Percentiles rank a stretch among this genome's conserved stretches.
phyloP scores from a whole-genome alignment of 1,284 basidiomycete genomes.

The Fistulina hepatica region DNA sequence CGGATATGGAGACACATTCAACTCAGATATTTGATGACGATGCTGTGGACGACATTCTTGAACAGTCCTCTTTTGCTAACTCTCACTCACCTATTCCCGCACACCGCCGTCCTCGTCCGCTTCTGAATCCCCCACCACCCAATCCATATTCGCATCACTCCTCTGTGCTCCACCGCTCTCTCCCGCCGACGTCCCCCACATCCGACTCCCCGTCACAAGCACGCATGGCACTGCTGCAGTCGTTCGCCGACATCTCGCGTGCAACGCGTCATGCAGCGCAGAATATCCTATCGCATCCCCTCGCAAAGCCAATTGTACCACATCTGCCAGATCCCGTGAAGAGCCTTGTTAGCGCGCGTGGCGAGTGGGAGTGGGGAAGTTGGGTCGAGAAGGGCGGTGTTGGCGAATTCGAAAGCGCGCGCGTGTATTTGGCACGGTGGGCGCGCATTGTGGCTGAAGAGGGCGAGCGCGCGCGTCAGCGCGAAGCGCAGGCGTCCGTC shows the following conservation, averaged over 20 bases:
- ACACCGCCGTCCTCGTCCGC: constrained; percentile 61
- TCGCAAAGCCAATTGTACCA: constrained; percentile 89
- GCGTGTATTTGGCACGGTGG: constrained; percentile 96
- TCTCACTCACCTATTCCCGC: constrained; percentile 77
- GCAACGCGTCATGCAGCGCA: constrained; percentile 84
- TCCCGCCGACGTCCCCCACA: constrained; percentile 37
- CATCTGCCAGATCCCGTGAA: constrained; percentile 87
- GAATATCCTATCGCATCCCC: constrained; percentile 85
- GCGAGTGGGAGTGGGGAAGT: constrained; percentile 77
- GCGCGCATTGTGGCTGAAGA: constrained; percentile 93
- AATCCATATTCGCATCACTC: constrained; percentile 59
- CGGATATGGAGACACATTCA: constrained; percentile 84
- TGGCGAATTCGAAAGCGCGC: constrained; percentile 89
- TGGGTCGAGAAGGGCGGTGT: constrained; percentile 83
- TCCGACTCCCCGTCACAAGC: constrained; percentile 49
- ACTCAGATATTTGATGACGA: constrained; percentile 72
- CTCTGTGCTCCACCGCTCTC: constrained; percentile 68
- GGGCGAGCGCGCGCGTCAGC: constrained; percentile 74
- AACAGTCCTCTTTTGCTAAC: constrained; percentile 61
- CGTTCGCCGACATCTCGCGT: constrained; percentile 82
- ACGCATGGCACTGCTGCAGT: constrained; percentile 68
- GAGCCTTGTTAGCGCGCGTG: constrained; percentile 75
- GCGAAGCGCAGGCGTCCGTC: constrained; percentile 55
- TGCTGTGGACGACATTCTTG: constrained; percentile 74
- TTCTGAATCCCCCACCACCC: constrained; percentile 27